A percentile compares a stretch with the other conserved stretches of the same genome.
phyloP scores from a whole-genome alignment of 371 early-diverging fungal genomes.

The Smittium culicis region DNA sequence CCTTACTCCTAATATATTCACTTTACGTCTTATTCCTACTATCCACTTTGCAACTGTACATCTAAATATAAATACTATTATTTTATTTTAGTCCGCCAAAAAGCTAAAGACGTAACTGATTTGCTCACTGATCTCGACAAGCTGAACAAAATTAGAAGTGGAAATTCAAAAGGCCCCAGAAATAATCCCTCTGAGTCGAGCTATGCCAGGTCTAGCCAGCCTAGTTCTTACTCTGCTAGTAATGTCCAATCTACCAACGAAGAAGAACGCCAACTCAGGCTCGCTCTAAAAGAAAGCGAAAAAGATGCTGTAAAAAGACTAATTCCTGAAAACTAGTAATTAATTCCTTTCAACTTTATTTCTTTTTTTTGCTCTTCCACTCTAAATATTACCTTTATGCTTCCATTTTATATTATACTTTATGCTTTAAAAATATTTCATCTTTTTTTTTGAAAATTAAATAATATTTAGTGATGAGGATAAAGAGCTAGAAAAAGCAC shows the following conservation, averaged over 20 bases:
- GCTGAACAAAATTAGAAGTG: conserved; percentile 58
- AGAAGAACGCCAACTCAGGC: conserved; percentile 65
- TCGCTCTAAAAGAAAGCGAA: conserved; percentile 74
- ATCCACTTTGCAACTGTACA: no score
- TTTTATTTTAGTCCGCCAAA: conserved; percentile 67
- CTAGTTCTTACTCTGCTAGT: neutral
- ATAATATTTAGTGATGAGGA: conserved; percentile 8
- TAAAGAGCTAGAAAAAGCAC: conserved; percentile 4
- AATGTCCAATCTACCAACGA: conserved; percentile 18
- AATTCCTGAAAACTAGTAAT: conserved; percentile 24
- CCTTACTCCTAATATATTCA: no score
- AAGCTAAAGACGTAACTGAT: conserved; percentile 77
- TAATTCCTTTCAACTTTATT: neutral
- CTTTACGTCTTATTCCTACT: no score
- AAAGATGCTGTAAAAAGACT: conserved; percentile 30
- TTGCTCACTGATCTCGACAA: conserved; percentile 66
- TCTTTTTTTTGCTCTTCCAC: neutral
- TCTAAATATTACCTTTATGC: neutral
- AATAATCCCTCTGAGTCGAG: neutral
- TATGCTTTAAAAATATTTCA: no score
- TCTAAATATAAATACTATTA: neutral
- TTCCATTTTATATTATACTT: neutral
- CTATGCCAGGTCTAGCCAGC: neutral
- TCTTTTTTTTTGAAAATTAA: neutral
- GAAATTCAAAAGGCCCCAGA: conserved; percentile 8